Percentiles rank a stretch among this genome's conserved stretches.
Conservation (phyloP, 805 yeast species). For the Candida lessepsii region DNA sequence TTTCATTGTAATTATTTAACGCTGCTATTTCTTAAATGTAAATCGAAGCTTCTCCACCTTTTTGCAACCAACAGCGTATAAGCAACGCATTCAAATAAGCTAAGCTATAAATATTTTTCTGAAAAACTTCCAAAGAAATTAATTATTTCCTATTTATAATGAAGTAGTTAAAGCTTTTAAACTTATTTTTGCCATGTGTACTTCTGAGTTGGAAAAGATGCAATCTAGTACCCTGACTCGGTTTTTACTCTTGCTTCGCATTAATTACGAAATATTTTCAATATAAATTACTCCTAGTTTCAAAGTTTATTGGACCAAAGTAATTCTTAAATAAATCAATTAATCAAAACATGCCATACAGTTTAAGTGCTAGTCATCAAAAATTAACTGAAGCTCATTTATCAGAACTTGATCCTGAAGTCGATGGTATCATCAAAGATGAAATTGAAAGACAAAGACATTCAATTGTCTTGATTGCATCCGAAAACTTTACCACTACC, state of each 20-base stretch:
- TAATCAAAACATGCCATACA: conserved; percentile 37
- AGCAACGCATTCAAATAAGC: too few species aligned
- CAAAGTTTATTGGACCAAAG: too few species aligned
- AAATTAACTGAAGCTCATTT: conserved; percentile 61
- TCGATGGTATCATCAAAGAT: conserved; percentile 68
- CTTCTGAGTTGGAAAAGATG: too few species aligned
- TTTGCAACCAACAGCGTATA: not conserved
- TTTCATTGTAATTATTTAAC: too few species aligned
- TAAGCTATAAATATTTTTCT: too few species aligned
- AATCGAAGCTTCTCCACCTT: not conserved
- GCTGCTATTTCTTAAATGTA: too few species aligned
- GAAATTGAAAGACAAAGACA: conserved; percentile 87
- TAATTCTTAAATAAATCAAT: conserved; percentile 1
- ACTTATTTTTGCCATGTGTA: too few species aligned
- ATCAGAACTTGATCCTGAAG: conserved; percentile 78
- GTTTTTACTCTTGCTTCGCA: conserved; percentile 1
- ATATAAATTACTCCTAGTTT: conserved; percentile 4
- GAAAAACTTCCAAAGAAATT: too few species aligned
- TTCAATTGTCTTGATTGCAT: conserved; percentile 89
- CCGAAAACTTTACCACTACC: conserved; percentile 93
- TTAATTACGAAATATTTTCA: conserved; percentile 1
- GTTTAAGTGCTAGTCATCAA: conserved; percentile 48
- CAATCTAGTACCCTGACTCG: conserved; percentile 3
- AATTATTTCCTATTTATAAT: too few species aligned
- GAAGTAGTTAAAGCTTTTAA: too few species aligned